Evolutionary conservation across 129 eudicot genomes (phyloP).

Genomic region (carrot (Daucus carota)): DNA sequence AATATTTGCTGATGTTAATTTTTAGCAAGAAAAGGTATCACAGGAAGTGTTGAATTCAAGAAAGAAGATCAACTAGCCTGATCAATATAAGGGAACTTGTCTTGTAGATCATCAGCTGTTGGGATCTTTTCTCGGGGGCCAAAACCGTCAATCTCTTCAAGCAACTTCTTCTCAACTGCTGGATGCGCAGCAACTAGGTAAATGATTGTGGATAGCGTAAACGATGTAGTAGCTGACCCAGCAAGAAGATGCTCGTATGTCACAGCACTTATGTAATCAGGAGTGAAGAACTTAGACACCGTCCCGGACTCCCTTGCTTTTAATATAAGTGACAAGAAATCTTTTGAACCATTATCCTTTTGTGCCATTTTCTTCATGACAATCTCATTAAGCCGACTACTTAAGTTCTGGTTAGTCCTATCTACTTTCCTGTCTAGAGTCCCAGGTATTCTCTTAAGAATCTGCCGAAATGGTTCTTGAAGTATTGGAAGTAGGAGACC

Average conservation of each 20-base stretch:
- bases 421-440: constrained; percentile 87
- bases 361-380: constrained; percentile 45
- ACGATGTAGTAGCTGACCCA: constrained; percentile 90
- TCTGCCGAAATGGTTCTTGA: constrained; percentile 84
- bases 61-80: constrained; percentile 37
- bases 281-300: constrained; percentile 47
- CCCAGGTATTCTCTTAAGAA: constrained; percentile 73
- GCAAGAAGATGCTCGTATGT: constrained; percentile 90
- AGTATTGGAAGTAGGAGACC: constrained; percentile 81
- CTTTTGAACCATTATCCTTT: constrained; percentile 37
- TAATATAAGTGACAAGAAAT: constrained; percentile 72
- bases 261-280: constrained; percentile 69
- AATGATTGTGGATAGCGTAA: constrained; percentile 60
- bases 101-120: constrained; percentile 73
- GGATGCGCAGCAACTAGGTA: constrained; percentile 74
- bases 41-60: not conserved
- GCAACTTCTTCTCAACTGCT: constrained; percentile 71
- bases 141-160: constrained; percentile 72
- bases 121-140: constrained; percentile 59
- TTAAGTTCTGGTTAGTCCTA: constrained; percentile 51
- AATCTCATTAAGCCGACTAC: constrained; percentile 49
- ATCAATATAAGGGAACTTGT: constrained; percentile 73
- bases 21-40: not conserved
- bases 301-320: constrained; percentile 61
- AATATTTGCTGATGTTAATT: not conserved